Conservation (phyloP, 306 rosid genomes). For the Begonia loranthoides region DNA sequence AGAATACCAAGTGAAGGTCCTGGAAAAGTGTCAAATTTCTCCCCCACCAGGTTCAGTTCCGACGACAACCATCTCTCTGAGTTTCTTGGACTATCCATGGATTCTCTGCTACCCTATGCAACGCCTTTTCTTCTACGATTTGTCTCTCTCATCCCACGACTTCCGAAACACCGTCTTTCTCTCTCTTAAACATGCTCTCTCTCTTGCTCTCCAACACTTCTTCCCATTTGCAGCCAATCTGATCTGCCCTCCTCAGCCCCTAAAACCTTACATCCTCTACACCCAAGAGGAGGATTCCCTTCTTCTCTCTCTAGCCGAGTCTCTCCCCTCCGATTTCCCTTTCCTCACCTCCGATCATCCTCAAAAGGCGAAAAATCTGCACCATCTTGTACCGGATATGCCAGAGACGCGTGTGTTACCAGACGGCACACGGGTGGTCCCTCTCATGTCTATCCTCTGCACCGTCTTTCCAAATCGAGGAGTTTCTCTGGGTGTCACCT, state of each 20-base stretch:
- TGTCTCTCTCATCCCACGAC: conserved; percentile 9
- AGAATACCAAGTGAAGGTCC: neutral
- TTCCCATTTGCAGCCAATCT: conserved; percentile 16
- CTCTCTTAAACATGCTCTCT: conserved; percentile 20
- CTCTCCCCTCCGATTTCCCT: conserved; percentile 6
- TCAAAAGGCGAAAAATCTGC: neutral
- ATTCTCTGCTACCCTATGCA: conserved; percentile 2
- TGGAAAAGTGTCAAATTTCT: neutral
- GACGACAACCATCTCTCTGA: conserved; percentile 19
- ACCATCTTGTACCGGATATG: conserved; percentile 12
- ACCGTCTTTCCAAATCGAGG: conserved; percentile 14
- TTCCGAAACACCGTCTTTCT: conserved; percentile 15
- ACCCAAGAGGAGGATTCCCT: conserved; percentile 3
- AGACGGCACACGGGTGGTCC: conserved; percentile 2
- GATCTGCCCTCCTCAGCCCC: conserved; percentile 13
- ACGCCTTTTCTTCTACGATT: conserved; percentile 23
- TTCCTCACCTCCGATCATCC: conserved; percentile 6
- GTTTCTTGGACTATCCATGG: conserved; percentile 22
- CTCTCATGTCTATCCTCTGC: conserved; percentile 18
- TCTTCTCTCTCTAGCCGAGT: conserved; percentile 10
- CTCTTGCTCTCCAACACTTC: conserved; percentile 18
- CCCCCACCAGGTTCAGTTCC: conserved; percentile 18
- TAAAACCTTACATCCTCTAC: conserved; percentile 12
- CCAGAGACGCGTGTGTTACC: neutral
- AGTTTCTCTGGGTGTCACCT: conserved; percentile 10